Evolutionary conservation across 306 rosid genomes (phyloP), one percentile per base, ranked within the genome.

Genomic region (Amphicarpaea edgeworthii): DNA sequence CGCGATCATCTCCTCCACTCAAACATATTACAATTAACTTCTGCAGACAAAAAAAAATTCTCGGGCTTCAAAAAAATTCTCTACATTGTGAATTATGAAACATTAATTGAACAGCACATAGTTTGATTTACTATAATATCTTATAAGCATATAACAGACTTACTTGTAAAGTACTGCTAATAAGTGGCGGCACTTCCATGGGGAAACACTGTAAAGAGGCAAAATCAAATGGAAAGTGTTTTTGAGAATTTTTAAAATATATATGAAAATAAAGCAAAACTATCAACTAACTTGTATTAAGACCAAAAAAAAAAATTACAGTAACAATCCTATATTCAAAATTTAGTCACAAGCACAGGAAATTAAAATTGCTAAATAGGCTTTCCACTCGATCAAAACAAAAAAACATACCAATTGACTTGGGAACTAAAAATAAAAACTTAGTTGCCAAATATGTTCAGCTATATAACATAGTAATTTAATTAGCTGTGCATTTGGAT

Each of bases 1-100:
- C 95, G 8, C 30, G 86, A 46, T 94, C 96, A 77, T 94, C 97
- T 83, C 93, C 92, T 76, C 97, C 98, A 78, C 88, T 87, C 88
- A 92, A 87, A 83, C 97, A 90, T 61, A 87, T 66, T 61, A 87
- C 87, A 79, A 87, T 79, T 71, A 94, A 83, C 90, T 90, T 94
- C 98, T 94, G 83, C 78, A 57, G 74, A 73, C 71, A 83, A 73
- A 19, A 78, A 70, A 66, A 77, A 49, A 76, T 30, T 30, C 37
- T 53, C 51, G 9, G 77, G 75, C 41, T 69, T 63, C 34, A 69
- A 82, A 59, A 65, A 30, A 41, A 43, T 60, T 50, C 73, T 73
- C 32, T 40, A 42, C 71, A 60, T 50, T 67, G 38, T 26, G 23
- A 70, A 75, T 37, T 46, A 77, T 46, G 68, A 64, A 20, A 70